These are phyloP conservation scores for Trichoderma brevicompactum DNA, from an alignment of 2,329 filamentous ascomycete genomes.

Conservation along the genomic window DNA sequence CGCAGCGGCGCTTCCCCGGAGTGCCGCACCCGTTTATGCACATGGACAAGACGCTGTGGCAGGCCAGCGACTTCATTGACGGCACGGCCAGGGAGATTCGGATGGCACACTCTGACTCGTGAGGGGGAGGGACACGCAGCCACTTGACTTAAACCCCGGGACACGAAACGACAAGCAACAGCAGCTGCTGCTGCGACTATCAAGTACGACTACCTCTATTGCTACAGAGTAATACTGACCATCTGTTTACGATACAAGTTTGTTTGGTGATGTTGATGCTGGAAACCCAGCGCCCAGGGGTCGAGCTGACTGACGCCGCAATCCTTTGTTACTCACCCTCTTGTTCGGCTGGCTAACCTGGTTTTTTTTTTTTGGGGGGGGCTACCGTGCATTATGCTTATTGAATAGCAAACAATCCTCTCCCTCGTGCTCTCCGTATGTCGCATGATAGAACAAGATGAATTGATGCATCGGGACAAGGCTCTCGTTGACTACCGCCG, in stretches of 20 bases:
- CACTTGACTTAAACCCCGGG: neutral
- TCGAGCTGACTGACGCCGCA: neutral
- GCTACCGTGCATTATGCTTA: neutral
- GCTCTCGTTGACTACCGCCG: neutral
- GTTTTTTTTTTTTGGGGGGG: too few species aligned
- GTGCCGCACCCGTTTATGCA: constrained; percentile 57
- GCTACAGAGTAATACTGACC: too few species aligned
- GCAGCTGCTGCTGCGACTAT: too few species aligned
- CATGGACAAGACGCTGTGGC: constrained; percentile 48
- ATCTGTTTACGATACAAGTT: neutral
- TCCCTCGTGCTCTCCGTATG: too few species aligned
- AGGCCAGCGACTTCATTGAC: constrained; percentile 43
- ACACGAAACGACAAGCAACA: neutral
- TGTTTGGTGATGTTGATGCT: neutral
- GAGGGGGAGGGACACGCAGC: neutral
- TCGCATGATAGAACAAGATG: too few species aligned
- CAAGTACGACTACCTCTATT: too few species aligned
- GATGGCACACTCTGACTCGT: constrained; percentile 34
- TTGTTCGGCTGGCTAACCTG: neutral
- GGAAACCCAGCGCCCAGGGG: neutral
- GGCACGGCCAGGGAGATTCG: constrained; percentile 41
- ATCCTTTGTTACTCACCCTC: neutral
- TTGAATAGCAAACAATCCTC: neutral
- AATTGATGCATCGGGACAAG: too few species aligned
- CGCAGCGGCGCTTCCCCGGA: constrained; percentile 50